Evolutionary conservation across 768 basidiomycete genomes (phyloP).

Genomic region (Auricularia cornea): DNA sequence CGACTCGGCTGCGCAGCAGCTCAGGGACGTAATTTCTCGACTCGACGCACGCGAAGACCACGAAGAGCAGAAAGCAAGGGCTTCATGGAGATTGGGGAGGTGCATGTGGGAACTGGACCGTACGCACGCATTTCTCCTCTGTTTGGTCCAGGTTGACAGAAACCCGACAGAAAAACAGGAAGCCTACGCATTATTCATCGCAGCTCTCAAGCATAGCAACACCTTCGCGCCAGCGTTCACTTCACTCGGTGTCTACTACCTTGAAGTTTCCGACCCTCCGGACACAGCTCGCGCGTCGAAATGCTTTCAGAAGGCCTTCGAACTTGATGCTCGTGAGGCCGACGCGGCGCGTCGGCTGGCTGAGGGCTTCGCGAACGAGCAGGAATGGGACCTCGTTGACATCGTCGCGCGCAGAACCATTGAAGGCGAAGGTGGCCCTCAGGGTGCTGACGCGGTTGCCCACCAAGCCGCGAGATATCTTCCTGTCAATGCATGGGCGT

Average conservation of each 20-base stretch:
- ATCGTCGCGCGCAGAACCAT: slow-evolving; percentile 89
- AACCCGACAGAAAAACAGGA: slow-evolving; percentile 51
- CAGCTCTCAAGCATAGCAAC: slow-evolving; percentile 63
- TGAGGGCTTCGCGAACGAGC: slow-evolving; percentile 82
- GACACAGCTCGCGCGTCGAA: slow-evolving; percentile 84
- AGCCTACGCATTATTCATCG: slow-evolving; percentile 73
- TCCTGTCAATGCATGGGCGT: slow-evolving; percentile 90
- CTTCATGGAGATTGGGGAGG: slow-evolving; percentile 78
- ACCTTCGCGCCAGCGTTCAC: slow-evolving; percentile 89
- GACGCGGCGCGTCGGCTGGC: slow-evolving; percentile 80
- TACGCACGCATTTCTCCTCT: slow-evolving; percentile 25
- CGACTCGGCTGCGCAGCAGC: slow-evolving; percentile 36
- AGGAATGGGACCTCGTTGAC: slow-evolving; percentile 94
- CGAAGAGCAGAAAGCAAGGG: slow-evolving; percentile 60
- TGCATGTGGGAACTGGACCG: slow-evolving; percentile 67
- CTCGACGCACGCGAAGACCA: slow-evolving; percentile 40
- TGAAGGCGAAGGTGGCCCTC: slow-evolving; percentile 76
- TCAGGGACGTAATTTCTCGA: slow-evolving; percentile 40
- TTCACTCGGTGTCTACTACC: slow-evolving; percentile 85
- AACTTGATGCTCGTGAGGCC: slow-evolving; percentile 83
- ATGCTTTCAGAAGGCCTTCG: slow-evolving; percentile 97
- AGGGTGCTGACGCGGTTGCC: slow-evolving; percentile 34
- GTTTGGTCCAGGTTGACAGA: no score
- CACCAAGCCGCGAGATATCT: slow-evolving; percentile 35
- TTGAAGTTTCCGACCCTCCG: slow-evolving; percentile 56